phyloP scores from a whole-genome alignment of 2,329 filamentous ascomycete species.

The Hypoxylon sp. region DNA sequence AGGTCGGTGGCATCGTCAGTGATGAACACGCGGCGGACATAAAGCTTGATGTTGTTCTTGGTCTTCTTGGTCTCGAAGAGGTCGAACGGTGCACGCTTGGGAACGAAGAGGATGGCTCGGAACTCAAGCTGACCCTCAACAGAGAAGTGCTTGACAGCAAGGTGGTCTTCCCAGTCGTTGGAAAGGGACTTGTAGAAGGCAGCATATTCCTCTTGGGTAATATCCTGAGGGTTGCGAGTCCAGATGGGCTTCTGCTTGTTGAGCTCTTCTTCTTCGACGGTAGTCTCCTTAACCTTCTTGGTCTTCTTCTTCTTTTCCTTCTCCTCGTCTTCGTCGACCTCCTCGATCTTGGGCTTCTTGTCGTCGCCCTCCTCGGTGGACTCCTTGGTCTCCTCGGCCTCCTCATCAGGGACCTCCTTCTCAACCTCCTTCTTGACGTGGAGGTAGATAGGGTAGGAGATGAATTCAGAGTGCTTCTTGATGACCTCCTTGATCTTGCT shows the following conservation, averaged over 20 bases:
- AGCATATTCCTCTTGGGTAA: conserved; percentile 95
- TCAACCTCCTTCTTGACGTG: conserved; percentile 99
- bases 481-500: conserved; percentile 99
- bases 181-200: conserved; percentile 99
- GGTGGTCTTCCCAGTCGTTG: conserved; percentile 99
- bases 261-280: conserved; percentile 98
- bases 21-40: conserved; percentile 99
- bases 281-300: conserved; percentile 99
- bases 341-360: conserved; percentile 97
- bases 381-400: conserved; percentile 80
- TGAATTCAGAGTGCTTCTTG: conserved; percentile 99
- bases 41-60: conserved; percentile 99
- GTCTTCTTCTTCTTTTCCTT: conserved; percentile 96
- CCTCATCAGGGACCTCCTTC: conserved; percentile 98
- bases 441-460: conserved; percentile 99
- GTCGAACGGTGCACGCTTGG: conserved; percentile 99
- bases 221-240: conserved; percentile 97
- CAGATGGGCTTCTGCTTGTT: conserved; percentile 99
- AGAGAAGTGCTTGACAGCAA: conserved; percentile 99
- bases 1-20: conserved; percentile 99
- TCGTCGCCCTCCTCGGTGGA: conserved; percentile 79
- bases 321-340: conserved; percentile 87
- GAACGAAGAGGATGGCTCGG: conserved; percentile 99
- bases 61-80: conserved; percentile 99
- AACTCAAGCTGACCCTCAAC: conserved; percentile 99